Base-by-base conservation (phyloP, 306 rosid genomes). In the Quercus suber region DNA sequence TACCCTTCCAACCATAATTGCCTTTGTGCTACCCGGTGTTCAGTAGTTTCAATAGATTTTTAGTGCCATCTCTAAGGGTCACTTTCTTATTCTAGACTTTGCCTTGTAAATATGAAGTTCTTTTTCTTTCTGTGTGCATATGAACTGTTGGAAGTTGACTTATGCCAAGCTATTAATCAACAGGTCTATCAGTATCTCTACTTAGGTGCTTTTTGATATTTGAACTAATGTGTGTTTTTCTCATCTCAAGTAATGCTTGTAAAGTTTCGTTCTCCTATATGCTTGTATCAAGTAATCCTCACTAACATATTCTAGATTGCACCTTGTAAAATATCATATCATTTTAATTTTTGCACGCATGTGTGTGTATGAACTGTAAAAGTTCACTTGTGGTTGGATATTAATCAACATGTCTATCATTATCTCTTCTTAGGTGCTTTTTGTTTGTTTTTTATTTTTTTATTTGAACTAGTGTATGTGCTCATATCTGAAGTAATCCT, bases 401-500 rank as follows among this genome's bases (percentile, higher is more conserved):
- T 30, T 19, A 6, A 30, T 28, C 12, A 30, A 30, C 33, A 30
- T 18, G 18, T 64, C 7, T 28, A 63, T 3, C 15, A 15, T 10
- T 12, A 27, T 14, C 15, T 5, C 9, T 13, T 5, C 69, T 25
- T 73, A 61, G 76, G 49, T 69, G 55, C 37, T 27, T 20, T 53
- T 17, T 70, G 74, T 71, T 55, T 28, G n/a, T 0, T 45, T 45
- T 45, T 12, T 45, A 1, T 2, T 45, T 13, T 12, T 49, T 10
- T 49, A 1, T 49, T 49, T 49, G 53, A 10, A 49, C 17, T 49
- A 49, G 53, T 75, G 64, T 72, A 57, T 67, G 52, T 35, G n/a
- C 19, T 23, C 20, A 73, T 79, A 73, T 79, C n/a, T 69, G 35
- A 55, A 74, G 59, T 78, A 75, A 77, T 76, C 69, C 86, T 86